Percentiles rank a stretch among this genome's conserved stretches.
These are phyloP conservation scores for Fusarium irregulare DNA, from an alignment of 2,329 filamentous ascomycete genomes.

Conservation along the genomic window DNA sequence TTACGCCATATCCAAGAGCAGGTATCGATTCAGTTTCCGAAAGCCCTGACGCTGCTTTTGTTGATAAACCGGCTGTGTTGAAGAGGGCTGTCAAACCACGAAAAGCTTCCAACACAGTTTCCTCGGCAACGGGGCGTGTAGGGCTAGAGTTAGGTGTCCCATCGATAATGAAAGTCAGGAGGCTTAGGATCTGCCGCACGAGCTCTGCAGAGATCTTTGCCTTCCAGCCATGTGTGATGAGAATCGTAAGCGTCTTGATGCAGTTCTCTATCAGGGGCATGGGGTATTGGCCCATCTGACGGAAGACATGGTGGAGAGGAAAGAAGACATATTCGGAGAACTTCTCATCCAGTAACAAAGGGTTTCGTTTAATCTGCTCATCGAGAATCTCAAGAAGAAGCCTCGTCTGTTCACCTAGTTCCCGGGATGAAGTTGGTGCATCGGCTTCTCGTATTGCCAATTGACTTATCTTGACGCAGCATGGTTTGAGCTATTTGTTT, in stretches of 20 bases:
- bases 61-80: conserved; percentile 64
- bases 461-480: conserved; percentile 70
- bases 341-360: conserved; percentile 75
- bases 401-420: conserved; percentile 59
- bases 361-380: conserved; percentile 56
- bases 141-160: conserved; percentile 69
- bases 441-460: conserved; percentile 63
- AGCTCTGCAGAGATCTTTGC: conserved; percentile 75
- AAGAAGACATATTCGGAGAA: conserved; percentile 96
- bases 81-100: conserved; percentile 76
- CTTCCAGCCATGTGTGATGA: conserved; percentile 85
- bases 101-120: conserved; percentile 78
- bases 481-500: conserved; percentile 67
- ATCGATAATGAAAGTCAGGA: conserved; percentile 84
- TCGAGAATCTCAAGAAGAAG: conserved; percentile 61
- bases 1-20: conserved; percentile 83
- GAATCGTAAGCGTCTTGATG: conserved; percentile 77
- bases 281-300: conserved; percentile 77
- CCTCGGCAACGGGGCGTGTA: conserved; percentile 69
- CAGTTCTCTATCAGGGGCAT: conserved; percentile 79
- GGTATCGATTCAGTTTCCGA: conserved; percentile 73
- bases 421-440: conserved; percentile 54
- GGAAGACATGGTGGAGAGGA: conserved; percentile 87
- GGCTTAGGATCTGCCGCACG: conserved; percentile 84
- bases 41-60: conserved; percentile 61